Conservation (phyloP, 257 asterid genomes). For the Penstemon eatonii region DNA sequence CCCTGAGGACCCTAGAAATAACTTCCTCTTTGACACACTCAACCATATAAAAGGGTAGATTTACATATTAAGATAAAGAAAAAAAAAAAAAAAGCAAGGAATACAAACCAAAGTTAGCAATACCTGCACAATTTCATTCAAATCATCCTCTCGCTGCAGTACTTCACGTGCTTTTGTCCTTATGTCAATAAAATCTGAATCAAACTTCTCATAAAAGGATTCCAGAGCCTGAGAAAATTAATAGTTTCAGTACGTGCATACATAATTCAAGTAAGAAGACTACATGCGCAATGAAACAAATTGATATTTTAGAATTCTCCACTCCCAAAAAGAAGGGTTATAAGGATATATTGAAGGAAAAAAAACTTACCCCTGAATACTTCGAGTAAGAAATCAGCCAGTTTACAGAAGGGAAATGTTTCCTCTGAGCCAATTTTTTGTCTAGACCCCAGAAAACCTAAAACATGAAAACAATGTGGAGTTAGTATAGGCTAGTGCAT, state of each 20-base stretch:
- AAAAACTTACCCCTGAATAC: conserved; percentile 74
- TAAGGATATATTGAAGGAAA: background rate
- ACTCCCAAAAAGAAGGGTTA: background rate
- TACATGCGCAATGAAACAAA: background rate
- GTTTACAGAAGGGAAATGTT: conserved; percentile 97
- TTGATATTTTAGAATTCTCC: background rate
- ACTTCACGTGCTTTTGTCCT: conserved; percentile 99
- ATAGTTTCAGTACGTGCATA: conserved; percentile 20
- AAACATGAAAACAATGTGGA: conserved; percentile 24
- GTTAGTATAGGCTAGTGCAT: conserved; percentile 21
- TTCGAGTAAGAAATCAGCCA: conserved; percentile 99
- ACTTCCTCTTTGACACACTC: background rate
- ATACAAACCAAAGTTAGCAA: conserved; percentile 1
- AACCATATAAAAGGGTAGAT: background rate
- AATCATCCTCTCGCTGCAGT: conserved; percentile 96
- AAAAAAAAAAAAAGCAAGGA: background rate
- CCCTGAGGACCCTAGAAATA: background rate
- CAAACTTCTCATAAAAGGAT: conserved; percentile 92
- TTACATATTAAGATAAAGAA: background rate
- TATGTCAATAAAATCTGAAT: conserved; percentile 88
- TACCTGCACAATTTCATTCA: conserved; percentile 73
- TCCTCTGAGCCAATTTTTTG: conserved; percentile 97
- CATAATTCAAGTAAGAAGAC: conserved; percentile 14
- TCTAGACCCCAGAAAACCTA: conserved; percentile 99
- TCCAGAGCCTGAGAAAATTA: conserved; percentile 73